Evolutionary conservation across 1,139 yeast genomes (phyloP), one percentile per base, ranked within the genome.

Genomic region (Casaregolazyma lundiana): DNA sequence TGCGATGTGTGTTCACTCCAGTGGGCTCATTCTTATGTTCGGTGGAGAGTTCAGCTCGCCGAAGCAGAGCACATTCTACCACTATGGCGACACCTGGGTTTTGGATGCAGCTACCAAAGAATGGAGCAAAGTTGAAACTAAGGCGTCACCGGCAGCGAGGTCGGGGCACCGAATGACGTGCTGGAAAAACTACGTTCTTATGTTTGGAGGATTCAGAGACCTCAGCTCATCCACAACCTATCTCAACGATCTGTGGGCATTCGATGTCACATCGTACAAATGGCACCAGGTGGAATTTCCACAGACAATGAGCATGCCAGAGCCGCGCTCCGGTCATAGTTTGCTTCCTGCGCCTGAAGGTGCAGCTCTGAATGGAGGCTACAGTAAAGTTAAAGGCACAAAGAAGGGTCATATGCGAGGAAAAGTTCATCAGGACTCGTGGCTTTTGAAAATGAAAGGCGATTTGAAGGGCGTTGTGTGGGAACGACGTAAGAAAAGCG

Each of bases 21-120:
- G 90, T 2, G 97, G 97, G 6, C 69, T 89, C 1, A 76, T 87
- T 20, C 67, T 92, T 51, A 67, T 92, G 73, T 92, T 88, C 69
- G 98, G 97, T 45, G 98, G 98, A 55, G 98, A 92, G 66, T 92
- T 92, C 59, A 87, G 97, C 1, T 86, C 96, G 6, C 97, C 97
- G 2, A 92, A 90, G 61, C 98, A 92, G 65, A 81, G 89, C 43
- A 88, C 97, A 0, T 92, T 92, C 65, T 94, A 92, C 65, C 98
- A 92, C 66, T 92, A 88, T 64, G 94, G 96, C 16, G 98, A 92
- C 61, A 84, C 96, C 2, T 92, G 97, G 97, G 73, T 90, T 45
- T 70, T 92, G 51, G 97, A 92, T 59, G 78, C 90, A 1, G 80
- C 77, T 26, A 72, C 84, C 13, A 88, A 86, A 59, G 96, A 89